Base-by-base conservation (phyloP, 192 early-diverging fungal species). In the Podila horticola region DNA sequence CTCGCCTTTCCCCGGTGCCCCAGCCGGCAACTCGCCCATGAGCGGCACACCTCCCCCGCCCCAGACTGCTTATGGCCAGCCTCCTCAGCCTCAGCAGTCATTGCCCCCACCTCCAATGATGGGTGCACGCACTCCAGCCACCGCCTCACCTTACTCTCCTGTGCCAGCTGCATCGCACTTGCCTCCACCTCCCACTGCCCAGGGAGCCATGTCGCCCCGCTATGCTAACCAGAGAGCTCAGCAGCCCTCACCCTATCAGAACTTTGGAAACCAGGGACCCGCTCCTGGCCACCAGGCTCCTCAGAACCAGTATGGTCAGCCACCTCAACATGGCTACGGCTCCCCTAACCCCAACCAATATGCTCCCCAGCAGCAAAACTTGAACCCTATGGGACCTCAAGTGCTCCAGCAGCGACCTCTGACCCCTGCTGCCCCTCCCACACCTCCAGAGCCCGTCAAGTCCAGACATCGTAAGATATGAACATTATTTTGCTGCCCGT, bases 381-480 rank as follows among this genome's bases (percentile, higher is more conserved):
- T 58, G 58, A 36, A 55, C 52, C 71, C 62, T 13, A 71, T 66
- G 75, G 70, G 74, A 67, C 74, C 72, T 50, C 75, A 82, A 22
- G 73, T 63, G n/a, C 74, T 66, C 36, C 82, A 82, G 69, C 81
- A 79, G 71, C 75, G 64, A 36, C 75, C 75, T 19, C 31, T 79
- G 66, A 79, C 85, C 12, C 85, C 85, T 11, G 84, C 74, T 26
- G 74, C 82, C 20, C 71, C 86, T 9, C 83, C 87, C 13, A 82
- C 86, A 5, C 87, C 88, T 34, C 82, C 82, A 31, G 75, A 83
- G 48, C 83, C 87, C 29, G 77, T 82, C 61, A 84, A 84, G 65
- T 66, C 66, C n/a, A 76, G 84, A 67, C 87, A 88, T 82, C 84
- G 90, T 92, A 85, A 86, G 90, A 10, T 1, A 24, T 55, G 12